Evolutionary conservation across 2,329 filamentous ascomycete species (phyloP).

Genomic region (Xylariaceae sp.): DNA sequence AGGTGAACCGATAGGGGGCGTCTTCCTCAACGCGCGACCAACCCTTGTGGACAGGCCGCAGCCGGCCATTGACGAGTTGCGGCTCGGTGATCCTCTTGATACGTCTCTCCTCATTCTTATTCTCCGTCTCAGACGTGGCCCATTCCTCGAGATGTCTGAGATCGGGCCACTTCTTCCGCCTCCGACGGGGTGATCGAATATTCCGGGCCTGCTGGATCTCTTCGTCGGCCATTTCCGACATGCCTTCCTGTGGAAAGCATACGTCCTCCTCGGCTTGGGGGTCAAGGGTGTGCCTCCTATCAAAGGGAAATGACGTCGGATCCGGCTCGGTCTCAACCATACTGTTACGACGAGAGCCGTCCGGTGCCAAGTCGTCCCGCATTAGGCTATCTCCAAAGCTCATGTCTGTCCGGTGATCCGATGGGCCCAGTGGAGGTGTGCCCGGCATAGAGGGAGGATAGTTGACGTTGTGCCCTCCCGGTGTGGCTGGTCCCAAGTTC

Average conservation of each 20-base stretch:
- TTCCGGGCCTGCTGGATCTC: slow-evolving; percentile 45
- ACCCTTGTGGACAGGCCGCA: slow-evolving; percentile 69
- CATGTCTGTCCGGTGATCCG: slow-evolving; percentile 44
- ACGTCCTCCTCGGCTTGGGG: slow-evolving; percentile 76
- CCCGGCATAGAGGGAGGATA: slow-evolving; percentile 62
- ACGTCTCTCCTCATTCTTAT: slow-evolving; percentile 70
- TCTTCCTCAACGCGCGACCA: slow-evolving; percentile 91
- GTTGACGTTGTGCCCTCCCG: slow-evolving; percentile 52
- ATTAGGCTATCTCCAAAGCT: slow-evolving; percentile 65
- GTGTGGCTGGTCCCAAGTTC: slow-evolving; percentile 20
- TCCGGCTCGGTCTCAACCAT: slow-evolving; percentile 16
- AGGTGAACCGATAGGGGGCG: slow-evolving; percentile 89
- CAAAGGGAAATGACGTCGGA: slow-evolving; percentile 26
- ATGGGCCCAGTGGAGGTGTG: slow-evolving; percentile 46
- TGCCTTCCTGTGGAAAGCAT: slow-evolving; percentile 74
- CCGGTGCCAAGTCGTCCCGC: slow-evolving; percentile 50
- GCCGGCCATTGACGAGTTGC: slow-evolving; percentile 79
- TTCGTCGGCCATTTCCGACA: slow-evolving; percentile 77
- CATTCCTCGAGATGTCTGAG: slow-evolving; percentile 78
- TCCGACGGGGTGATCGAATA: slow-evolving; percentile 41
- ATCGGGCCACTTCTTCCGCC: slow-evolving; percentile 77
- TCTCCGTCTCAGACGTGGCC: slow-evolving; percentile 84
- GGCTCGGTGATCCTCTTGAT: slow-evolving; percentile 92
- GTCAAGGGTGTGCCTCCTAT: slow-evolving; percentile 50
- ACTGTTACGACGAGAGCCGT: slow-evolving; percentile 12